Evolutionary conservation across 257 asterid species (phyloP), one percentile per base, ranked within the genome.

Genomic region (Oldenlandia corymbosa): DNA sequence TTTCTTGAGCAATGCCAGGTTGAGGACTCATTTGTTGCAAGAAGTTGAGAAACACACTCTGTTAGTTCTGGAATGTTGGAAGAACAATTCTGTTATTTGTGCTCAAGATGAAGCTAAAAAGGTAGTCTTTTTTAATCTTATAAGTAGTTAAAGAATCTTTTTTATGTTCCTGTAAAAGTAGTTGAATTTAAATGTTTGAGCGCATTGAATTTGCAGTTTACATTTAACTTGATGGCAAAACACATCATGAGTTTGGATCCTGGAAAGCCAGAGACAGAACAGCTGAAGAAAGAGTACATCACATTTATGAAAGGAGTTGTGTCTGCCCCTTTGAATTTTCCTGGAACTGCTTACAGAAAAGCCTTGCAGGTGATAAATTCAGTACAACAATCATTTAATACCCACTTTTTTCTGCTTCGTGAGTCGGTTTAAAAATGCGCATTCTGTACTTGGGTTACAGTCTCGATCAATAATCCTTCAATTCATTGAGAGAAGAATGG

Each of bases 301-400:
- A 91, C 96, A 9, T 88, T 91, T 73, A 91, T 91, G 98, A 91
- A 91, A 76, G 98, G 98, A 10, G 96, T 91, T 2, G 86, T 91
- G 23, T 91, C 98, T 27, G 83, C 96, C 52, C 98, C 98, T n/a
- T 48, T 88, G 61, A 88, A 91, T 73, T 83, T 91, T 61, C 98
- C 98, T 0, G 98, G 98, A 59, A 88, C 98, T n/a, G 90, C 96
- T 0, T 91, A 91, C 69, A 61, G 98, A 58, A 88, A 58, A 55
- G 98, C 98, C 28, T 74, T 91, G 18, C 71, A 76, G 92, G 97
- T 87, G 41, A 58, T 32, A 5, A 50, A 48, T 31, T 41, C 21
- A 10, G 1, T 55, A 31, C 60, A 2, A 9, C 26, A n/a, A 55
- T 30, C 20, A 7, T n/a, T 6, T 30, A 17, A 3, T 55, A 18